These are phyloP conservation scores for Entomortierella lignicola DNA, from an alignment of 192 early-diverging fungal species.

Conservation along the genomic window DNA sequence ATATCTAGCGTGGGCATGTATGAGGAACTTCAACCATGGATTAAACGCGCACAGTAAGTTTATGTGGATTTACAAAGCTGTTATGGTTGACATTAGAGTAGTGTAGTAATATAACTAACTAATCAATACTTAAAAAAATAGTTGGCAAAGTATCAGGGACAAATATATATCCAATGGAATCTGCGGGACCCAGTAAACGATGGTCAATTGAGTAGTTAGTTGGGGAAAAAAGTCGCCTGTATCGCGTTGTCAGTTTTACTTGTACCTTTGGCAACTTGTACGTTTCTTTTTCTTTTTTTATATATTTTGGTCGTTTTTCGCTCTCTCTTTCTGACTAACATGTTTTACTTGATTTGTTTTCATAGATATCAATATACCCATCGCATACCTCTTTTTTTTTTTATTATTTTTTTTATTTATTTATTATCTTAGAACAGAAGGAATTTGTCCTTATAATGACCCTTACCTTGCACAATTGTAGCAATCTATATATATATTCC, in stretches of 20 bases:
- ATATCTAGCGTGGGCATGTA: slow-evolving; percentile 62
- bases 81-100: neutral
- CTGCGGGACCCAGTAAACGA: slow-evolving; percentile 33
- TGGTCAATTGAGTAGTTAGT: slow-evolving; percentile 47
- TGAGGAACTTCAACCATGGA: slow-evolving; percentile 78
- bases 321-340: neutral
- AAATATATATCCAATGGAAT: slow-evolving; percentile 53
- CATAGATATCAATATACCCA: neutral
- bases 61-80: too few relatives aligned
- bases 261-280: neutral
- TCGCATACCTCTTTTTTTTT: too few relatives aligned
- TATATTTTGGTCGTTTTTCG: neutral
- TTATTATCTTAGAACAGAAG: too few relatives aligned
- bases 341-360: too few relatives aligned
- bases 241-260: too few relatives aligned
- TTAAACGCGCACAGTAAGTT: slow-evolving; percentile 75
- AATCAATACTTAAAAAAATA: neutral
- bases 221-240: neutral
- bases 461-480: too few relatives aligned
- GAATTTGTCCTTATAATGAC: neutral
- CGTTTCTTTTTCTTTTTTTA: neutral
- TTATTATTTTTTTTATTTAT: too few relatives aligned
- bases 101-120: too few relatives aligned
- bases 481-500: too few relatives aligned
- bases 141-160: slow-evolving; percentile 53